Base-by-base conservation (phyloP, 805 yeast genomes). In the Ogataea saltuana region DNA sequence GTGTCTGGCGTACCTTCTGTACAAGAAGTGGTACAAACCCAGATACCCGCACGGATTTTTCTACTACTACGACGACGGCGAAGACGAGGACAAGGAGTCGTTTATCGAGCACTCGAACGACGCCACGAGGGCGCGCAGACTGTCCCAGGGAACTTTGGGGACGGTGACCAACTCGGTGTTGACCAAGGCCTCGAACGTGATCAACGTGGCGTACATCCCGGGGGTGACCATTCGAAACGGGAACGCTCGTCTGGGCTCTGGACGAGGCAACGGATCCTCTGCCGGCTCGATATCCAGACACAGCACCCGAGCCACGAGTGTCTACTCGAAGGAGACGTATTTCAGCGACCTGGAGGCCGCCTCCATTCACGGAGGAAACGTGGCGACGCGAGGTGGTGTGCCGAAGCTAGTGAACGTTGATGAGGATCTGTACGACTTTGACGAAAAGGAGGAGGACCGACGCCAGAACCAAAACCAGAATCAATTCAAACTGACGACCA, bases 121-220 rank as follows among this genome's bases (percentile, higher is more conserved):
- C 40, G 56, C 46, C 21, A 29, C 30, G 34, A 35, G 46, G 16
- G 56, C 52, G 43, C 55, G 53, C 40, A 55, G 64, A 45, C 30
- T 49, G 39, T 55, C 64, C 13, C 62, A 63, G 40, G 59, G 56
- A 11, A 62, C 68, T 30, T 51, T 54, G 19, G 47, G 60, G 4
- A 61, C 65, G 33, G 42, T 55, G 59, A 85, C 90, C 7, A 76
- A 85, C 22, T 77, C 89, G 6, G 77, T 83, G 11, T 71, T 83
- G 36, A 83, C 93, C 9, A 80, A 84, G 54, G 95, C 95, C 4
- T 85, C 95, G 11, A 89, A 90, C 63, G 81, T 90, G 50, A 75
- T 90, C 48, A 96, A 96, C 15, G 84, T 91, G 44, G 96, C 96
- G 2, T 90, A 89, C 60, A 87, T 90, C 46, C 98, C 97, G 0